Evolutionary conservation across 805 yeast genomes (phyloP), one percentile per base, ranked within the genome.

Genomic region (Saccharomycopsis sp.): DNA sequence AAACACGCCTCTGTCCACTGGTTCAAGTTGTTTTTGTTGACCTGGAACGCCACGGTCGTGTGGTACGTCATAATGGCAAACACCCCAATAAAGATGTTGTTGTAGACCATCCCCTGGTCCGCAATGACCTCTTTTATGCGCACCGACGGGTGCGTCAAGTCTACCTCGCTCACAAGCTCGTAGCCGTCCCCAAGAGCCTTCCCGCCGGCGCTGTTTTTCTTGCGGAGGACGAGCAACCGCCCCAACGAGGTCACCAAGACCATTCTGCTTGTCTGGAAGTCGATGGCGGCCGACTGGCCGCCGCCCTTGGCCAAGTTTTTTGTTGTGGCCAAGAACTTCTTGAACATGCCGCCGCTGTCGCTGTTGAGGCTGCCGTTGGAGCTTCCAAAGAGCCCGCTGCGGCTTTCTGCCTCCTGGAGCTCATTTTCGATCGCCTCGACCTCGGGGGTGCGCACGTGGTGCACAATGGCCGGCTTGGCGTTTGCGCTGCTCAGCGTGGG

Each of bases 121-220:
- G 73, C 69, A 15, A 81, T 72, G n/a, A 82, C 74, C 66, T 82
- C 87, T 62, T 79, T 80, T 66, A 82, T 77, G 34, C 71, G 73
- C 23, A 82, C 70, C 40, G 74, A 72, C 0, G 78, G 70, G 60
- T 72, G 72, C n/a, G 75, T 70, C 50, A 81, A 68, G 58, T 73
- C 76, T 50, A 82, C 70, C 59, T 81, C 85, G 16, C 74, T 65
- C 3, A 75, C 67, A 56, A 80, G 65, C 60, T 73, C 73, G 64
- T 76, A 79, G 41, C 71, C 72, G 3, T 70, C 71, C 23, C 48
- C 48, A 5, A 7, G 21, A 3, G 15, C 24, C 44, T n/a, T 34
- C 21, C 23, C 41, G 50, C 53, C 60, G 15, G 14, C 15, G 54
- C 62, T 64, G 55, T 73, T 76, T 50, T 71, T 71, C 21, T 76